These are phyloP conservation scores for Lyophyllum shimeji DNA, from an alignment of 768 basidiomycete species.

Conservation along the genomic window DNA sequence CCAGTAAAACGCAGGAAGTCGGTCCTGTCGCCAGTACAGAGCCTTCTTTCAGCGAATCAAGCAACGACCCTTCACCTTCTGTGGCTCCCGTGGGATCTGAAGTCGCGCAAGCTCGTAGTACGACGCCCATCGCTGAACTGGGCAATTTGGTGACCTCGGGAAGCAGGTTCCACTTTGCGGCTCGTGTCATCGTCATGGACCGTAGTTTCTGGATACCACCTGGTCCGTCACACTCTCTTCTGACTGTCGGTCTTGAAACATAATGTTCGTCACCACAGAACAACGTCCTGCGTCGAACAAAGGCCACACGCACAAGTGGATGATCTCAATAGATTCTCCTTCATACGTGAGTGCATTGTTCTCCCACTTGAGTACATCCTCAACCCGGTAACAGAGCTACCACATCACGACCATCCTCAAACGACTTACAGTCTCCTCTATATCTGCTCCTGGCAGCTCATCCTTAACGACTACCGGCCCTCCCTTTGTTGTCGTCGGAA, in stretches of 20 bases:
- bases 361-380: neutral
- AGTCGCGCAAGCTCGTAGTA: neutral
- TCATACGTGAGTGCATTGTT: conserved; percentile 39
- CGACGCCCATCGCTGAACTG: neutral
- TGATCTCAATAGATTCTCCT: conserved; percentile 52
- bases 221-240: conserved; percentile 26
- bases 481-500: conserved; percentile 47
- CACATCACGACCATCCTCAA: conserved; percentile 46
- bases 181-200: conserved; percentile 47
- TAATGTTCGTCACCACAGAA: conserved; percentile 19
- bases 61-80: neutral
- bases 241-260: neutral
- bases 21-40: neutral
- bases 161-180: conserved; percentile 50
- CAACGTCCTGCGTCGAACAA: conserved; percentile 23
- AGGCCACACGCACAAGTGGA: conserved; percentile 50
- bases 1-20: neutral
- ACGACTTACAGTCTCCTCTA: conserved; percentile 34
- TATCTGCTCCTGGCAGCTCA: conserved; percentile 17
- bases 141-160: neutral
- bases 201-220: conserved; percentile 45
- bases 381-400: conserved; percentile 28
- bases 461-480: conserved; percentile 28
- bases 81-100: neutral
- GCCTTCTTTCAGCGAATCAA: neutral